Base-by-base conservation (phyloP, 1,139 yeast genomes). In the Candida smagusa region DNA sequence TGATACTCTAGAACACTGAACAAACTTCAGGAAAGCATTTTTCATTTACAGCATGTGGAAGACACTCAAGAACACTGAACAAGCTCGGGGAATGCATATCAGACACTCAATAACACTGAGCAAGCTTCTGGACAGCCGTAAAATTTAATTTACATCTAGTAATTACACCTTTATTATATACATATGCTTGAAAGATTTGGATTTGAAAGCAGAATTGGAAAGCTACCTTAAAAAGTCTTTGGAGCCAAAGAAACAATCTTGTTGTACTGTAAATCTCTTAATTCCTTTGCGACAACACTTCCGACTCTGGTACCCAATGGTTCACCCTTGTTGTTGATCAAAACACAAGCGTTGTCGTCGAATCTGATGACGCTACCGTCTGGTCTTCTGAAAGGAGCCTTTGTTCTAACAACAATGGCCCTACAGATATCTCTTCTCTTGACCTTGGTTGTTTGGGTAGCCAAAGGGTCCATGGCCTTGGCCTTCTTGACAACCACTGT, bases 301-400 rank as follows among this genome's bases (percentile, higher is more conserved):
- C 87, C 77, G 27, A 92, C 88, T 74, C 98, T 84, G 27, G 97
- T 85, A 9, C 98, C 99, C 39, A 92, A 74, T 7, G 97, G 97
- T 56, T 94, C 98, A 22, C 89, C 88, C 48, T 82, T 83, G 64
- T 89, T 89, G 66, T 92, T 90, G 45, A 92, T 79, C 56, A 92
- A 74, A 27, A 94, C 97, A 68, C 97, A 90, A 1, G 98, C 98
- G 61, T 92, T 92, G 63, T 92, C 99, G 58, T 92, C 97, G 58
- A 92, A 92, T 50, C 88, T 72, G 29, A 92, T 74, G 19, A 81
- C 80, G 6, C 95, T 76, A 2, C 99, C 99, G 57, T 94, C 97
- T 2, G 82, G 74, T 58, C 99, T 79, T 58, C 77, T 77, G 43
- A 82, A 79, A 25, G 89, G 90, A 48, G 92, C 90, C 64, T 83